These are phyloP conservation scores for Zizania latifolia DNA, from an alignment of 176 grass and related monocot genomes.

Conservation along the genomic window DNA sequence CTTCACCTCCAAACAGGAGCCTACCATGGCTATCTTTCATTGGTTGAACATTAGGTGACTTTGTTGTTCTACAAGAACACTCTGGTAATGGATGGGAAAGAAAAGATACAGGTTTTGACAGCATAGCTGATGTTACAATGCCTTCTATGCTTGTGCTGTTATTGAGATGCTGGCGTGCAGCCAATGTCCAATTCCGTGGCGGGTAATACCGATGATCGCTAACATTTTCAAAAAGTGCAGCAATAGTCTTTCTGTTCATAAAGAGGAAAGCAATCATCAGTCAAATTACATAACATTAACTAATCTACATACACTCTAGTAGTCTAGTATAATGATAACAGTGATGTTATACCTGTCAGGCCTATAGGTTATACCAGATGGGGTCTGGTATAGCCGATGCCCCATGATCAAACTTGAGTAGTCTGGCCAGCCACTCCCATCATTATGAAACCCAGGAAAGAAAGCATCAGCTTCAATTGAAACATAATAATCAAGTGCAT, in stretches of 20 bases:
- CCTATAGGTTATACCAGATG: conserved; percentile 75
- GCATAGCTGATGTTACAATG: conserved; percentile 34
- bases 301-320: not conserved
- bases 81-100: conserved; percentile 73
- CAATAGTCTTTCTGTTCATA: conserved; percentile 71
- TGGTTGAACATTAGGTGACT: conserved; percentile 8
- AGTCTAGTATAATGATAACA: conserved; percentile 11
- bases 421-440: conserved; percentile 64
- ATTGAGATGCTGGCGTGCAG: conserved; percentile 70
- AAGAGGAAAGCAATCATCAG: not conserved
- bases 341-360: conserved; percentile 72
- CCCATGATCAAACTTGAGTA: conserved; percentile 97
- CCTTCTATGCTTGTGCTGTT: conserved; percentile 54
- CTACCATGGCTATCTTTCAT: conserved; percentile 31
- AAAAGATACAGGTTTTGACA: conserved; percentile 74
- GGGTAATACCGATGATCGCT: conserved; percentile 75
- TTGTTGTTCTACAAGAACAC: conserved; percentile 62
- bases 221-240: conserved; percentile 51
- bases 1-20: conserved; percentile 48
- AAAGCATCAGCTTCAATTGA: conserved; percentile 94
- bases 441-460: conserved; percentile 93
- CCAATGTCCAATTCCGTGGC: conserved; percentile 74
- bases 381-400: conserved; percentile 66
- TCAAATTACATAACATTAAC: conserved; percentile 13
- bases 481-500: conserved; percentile 94